Conservation (phyloP, 106 monocot species). For the Allium fistulosum region DNA sequence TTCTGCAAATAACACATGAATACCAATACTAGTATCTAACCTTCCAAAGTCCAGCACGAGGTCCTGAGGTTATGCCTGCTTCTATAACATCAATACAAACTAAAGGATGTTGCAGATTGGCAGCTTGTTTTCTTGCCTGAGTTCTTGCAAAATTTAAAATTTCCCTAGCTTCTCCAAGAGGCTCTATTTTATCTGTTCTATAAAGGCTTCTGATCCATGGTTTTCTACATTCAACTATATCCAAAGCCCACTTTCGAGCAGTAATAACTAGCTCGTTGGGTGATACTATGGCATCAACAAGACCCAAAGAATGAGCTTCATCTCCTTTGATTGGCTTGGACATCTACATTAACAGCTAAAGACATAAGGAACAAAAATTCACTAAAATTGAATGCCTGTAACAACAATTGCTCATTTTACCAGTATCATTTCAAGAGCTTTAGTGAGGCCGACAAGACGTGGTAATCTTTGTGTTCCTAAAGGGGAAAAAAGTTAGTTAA, state of each 20-base stretch:
- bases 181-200: slow-evolving; percentile 69
- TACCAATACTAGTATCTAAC: slow-evolving; percentile 19
- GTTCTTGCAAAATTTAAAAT: slow-evolving; percentile 74
- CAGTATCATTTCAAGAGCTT: slow-evolving; percentile 93
- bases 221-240: slow-evolving; percentile 60
- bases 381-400: neutral
- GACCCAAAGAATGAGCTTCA: slow-evolving; percentile 61
- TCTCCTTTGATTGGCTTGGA: slow-evolving; percentile 78
- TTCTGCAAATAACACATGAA: too few species aligned
- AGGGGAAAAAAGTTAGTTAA: neutral
- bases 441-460: slow-evolving; percentile 78
- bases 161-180: slow-evolving; percentile 58
- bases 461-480: slow-evolving; percentile 90
- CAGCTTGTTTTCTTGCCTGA: slow-evolving; percentile 53
- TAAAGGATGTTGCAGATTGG: slow-evolving; percentile 60
- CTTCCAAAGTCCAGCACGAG: slow-evolving; percentile 77
- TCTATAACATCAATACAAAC: slow-evolving; percentile 89
- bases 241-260: slow-evolving; percentile 72
- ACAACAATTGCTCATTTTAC: slow-evolving; percentile 18
- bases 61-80: slow-evolving; percentile 72
- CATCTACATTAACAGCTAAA: slow-evolving; percentile 25
- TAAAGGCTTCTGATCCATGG: slow-evolving; percentile 81
- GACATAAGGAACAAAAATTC: neutral
- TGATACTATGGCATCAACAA: slow-evolving; percentile 64
- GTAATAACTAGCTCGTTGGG: slow-evolving; percentile 43